Base-by-base conservation (phyloP, 2,329 filamentous ascomycete genomes). In the Hypoxylon sp. region DNA sequence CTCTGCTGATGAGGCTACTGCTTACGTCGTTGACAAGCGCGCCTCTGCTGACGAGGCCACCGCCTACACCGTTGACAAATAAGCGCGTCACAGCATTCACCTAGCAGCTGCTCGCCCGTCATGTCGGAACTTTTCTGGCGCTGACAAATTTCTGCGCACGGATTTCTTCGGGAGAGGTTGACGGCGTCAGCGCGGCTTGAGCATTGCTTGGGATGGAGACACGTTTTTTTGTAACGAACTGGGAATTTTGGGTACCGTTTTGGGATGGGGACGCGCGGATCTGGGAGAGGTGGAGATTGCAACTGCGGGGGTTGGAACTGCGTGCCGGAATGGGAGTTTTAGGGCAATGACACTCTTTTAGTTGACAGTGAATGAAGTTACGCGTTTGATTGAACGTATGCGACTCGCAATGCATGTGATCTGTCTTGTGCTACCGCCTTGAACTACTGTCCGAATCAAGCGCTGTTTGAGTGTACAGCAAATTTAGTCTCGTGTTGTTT, bases 21-120 rank as follows among this genome's bases (percentile, higher is more conserved):
- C 29, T n/a, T 50, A 50, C 29, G 31, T n/a, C 47, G 47, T 50
- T 29, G 47, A 50, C 29, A 50, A 50, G 47, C 47, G 47, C 27
- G 47, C 24, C 47, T 51, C 47, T 51, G 47, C 47, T 31, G 47
- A 51, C 29, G 47, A 51, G 24, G 47, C 47, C 47, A 51, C 47
- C 15, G 47, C 29, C 29, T 51, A 51, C 29, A 51, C 29, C 47
- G 47, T 51, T 31, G 47, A 51, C 29, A 51, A 51, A 44, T 44
- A 44, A 44, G 11, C 39, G 39, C 39, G 17, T 44, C 39, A 19
- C n/a, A 19, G 8, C 17, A 17, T 6, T 11, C 39, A 17, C 21
- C 19, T 19, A 44, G 39, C 39, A 44, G 39, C 21, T 44, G 39
- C 39, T 44, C 39, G 39, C 39, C 39, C 17, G 39, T 44, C 39